Evolutionary conservation across 2,329 filamentous ascomycete genomes (phyloP).

Genomic region (Talaromyces albobiverticillius): DNA sequence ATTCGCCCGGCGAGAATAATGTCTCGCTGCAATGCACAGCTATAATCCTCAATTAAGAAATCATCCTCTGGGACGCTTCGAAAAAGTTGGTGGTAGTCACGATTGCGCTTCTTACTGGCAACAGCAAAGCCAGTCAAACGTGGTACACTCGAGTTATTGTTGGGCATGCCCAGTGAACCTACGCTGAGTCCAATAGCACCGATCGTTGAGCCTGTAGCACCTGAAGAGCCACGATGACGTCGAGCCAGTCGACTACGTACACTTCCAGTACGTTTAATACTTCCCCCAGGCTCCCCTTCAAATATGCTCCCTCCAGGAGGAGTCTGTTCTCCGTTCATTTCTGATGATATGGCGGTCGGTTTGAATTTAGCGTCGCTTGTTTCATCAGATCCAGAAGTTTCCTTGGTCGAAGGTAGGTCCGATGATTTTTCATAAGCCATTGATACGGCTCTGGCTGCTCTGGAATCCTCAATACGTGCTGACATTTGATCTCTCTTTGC

Average conservation of each 20-base stretch:
- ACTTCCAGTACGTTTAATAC: slow-evolving; percentile 61
- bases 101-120: slow-evolving; percentile 91
- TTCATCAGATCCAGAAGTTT: slow-evolving; percentile 32
- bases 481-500: slow-evolving; percentile 49
- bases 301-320: slow-evolving; percentile 64
- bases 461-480: slow-evolving; percentile 58
- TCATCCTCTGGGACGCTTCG: slow-evolving; percentile 97
- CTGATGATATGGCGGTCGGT: slow-evolving; percentile 18
- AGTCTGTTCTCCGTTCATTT: slow-evolving; percentile 57
- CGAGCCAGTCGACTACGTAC: slow-evolving; percentile 64
- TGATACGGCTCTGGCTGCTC: slow-evolving; percentile 59
- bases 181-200: slow-evolving; percentile 71
- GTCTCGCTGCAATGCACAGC: slow-evolving; percentile 90
- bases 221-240: slow-evolving; percentile 80
- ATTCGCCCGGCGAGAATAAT: slow-evolving; percentile 90
- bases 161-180: slow-evolving; percentile 64
- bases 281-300: slow-evolving; percentile 57
- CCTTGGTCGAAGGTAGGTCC: slow-evolving; percentile 40
- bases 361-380: slow-evolving; percentile 30
- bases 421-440: slow-evolving; percentile 53
- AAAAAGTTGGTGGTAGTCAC: slow-evolving; percentile 90
- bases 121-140: slow-evolving; percentile 94
- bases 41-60: slow-evolving; percentile 97
- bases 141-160: slow-evolving; percentile 57
- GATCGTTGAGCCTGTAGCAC: slow-evolving; percentile 65